Evolutionary conservation across 352 stramenopile genomes (phyloP), one percentile per base, ranked within the genome.

Genomic region (Globisporangium yorkense): DNA sequence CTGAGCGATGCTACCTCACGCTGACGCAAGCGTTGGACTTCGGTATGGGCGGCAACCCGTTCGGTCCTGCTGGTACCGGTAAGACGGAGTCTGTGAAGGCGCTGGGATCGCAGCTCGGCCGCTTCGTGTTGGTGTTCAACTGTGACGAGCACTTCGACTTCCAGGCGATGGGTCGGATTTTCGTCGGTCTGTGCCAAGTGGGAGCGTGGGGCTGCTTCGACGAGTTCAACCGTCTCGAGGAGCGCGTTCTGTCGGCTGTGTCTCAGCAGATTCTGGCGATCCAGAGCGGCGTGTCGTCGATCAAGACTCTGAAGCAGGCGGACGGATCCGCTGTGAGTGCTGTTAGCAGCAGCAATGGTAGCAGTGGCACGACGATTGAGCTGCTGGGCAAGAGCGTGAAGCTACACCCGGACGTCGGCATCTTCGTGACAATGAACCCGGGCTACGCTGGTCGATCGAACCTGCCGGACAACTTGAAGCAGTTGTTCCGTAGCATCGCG

Each of bases 371-470:
- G 52, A 85, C 72, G 0, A 98, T 99, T 56, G 92, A 99, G 59
- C 72, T 99, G 5, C 61, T 99, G 13, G 97, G 96, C 16, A 96
- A 98, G 69, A 91, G 74, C 39, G 95, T 99, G 24, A 80, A 81
- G 48, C 74, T 99, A 8, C 92, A 99, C 69, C 87, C 96, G 51
- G 96, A 99, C 68, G 97, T 99, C 51, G 98, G 97, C 27, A 99
- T 99, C 57, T 99, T 99, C 72, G 97, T 99, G 37, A 99, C 98
- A 16, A 99, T 99, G 97, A 99, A 99, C 72, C 98, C 98, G 40
- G 96, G 96, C 27, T 99, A 99, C 72, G 98, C 98, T 56, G 98
- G 98, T 12, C 86, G 97, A 62, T 98, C 91, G 9, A 98, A 98
- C 66, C 65, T 99, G 43, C 96, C 96, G 0, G 96, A 99, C 69